Evolutionary conservation across 2,329 filamentous ascomycete genomes (phyloP).

Genomic region (Dactylellina cionopaga): DNA sequence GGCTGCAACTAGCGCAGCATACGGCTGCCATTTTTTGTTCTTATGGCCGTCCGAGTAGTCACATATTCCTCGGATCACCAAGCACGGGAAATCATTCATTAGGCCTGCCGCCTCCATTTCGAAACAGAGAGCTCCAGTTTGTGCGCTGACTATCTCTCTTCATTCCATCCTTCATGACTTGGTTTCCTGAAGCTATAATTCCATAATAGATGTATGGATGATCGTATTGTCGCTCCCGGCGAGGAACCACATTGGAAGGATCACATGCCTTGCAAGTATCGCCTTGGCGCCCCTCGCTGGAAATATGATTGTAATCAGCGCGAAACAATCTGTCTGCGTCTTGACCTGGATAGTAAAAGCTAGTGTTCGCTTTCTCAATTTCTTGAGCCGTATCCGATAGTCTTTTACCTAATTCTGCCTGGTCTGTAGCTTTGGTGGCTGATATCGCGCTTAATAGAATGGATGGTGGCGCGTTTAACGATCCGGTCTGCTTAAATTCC

Average conservation of each 20-base stretch:
- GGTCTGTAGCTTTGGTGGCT: neutral
- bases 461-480: constrained; percentile 10
- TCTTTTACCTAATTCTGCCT: constrained; percentile 3
- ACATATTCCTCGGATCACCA: constrained; percentile 13
- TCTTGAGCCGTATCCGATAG: neutral
- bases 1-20: constrained; percentile 15
- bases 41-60: constrained; percentile 19
- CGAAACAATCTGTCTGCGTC: constrained; percentile 5
- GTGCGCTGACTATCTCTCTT: constrained; percentile 14
- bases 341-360: constrained; percentile 1
- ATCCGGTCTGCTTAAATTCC: constrained; percentile 2
- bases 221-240: constrained; percentile 5
- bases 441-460: neutral
- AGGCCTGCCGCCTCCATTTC: no score
- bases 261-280: constrained; percentile 18
- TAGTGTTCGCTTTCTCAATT: neutral
- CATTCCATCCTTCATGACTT: constrained; percentile 13
- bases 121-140: no score
- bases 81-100: neutral
- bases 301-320: no score
- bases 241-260: constrained; percentile 4
- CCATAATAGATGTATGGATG: constrained; percentile 22
- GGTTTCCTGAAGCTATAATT: constrained; percentile 16
- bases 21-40: constrained; percentile 14
- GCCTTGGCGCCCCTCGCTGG: neutral